Conservation (phyloP, 2,329 filamentous ascomycete genomes). For the Domatiomyces catenatus region DNA sequence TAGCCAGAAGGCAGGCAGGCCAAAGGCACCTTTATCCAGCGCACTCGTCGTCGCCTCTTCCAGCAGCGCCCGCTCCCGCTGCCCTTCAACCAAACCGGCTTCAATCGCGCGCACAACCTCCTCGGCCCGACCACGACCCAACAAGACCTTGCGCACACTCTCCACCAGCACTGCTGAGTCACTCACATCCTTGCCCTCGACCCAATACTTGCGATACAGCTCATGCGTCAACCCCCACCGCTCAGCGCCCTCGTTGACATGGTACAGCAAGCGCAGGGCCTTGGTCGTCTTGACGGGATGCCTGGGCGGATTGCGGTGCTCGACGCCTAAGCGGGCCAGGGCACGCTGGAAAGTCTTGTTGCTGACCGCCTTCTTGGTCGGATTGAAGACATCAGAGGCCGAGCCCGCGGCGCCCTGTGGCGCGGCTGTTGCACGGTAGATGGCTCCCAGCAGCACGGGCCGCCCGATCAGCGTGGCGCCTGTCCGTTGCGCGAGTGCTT, state of each 20-base stretch:
- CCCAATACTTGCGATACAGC: slow-evolving; percentile 8
- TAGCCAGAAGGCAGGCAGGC: slow-evolving; percentile 8
- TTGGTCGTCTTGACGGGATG: slow-evolving; percentile 7
- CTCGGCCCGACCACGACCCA: slow-evolving; percentile 1
- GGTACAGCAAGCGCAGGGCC: slow-evolving; percentile 7
- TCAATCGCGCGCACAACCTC: slow-evolving; percentile 2
- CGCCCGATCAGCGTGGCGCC: not conserved
- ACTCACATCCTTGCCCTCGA: slow-evolving; percentile 7
- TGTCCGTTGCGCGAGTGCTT: not conserved
- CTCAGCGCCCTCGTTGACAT: slow-evolving; percentile 1
- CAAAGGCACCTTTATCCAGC: slow-evolving; percentile 5
- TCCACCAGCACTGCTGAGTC: not conserved
- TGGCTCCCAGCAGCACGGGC: slow-evolving; percentile 9
- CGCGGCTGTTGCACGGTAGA: slow-evolving; percentile 9
- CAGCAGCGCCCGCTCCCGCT: slow-evolving; percentile 1
- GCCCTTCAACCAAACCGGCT: slow-evolving; percentile 1
- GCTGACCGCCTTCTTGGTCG: slow-evolving; percentile 6
- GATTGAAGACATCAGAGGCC: slow-evolving; percentile 8
- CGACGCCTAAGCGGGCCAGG: slow-evolving; percentile 2
- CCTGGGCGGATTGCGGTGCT: slow-evolving; percentile 1
- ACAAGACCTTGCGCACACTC: slow-evolving; percentile 2
- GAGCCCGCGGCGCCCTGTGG: slow-evolving; percentile 9
- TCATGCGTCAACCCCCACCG: slow-evolving; percentile 3
- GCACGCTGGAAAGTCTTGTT: slow-evolving; percentile 2
- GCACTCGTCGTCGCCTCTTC: slow-evolving; percentile 5